phyloP scores from a whole-genome alignment of 2,329 filamentous ascomycete species.

The Penicillium sp. region DNA sequence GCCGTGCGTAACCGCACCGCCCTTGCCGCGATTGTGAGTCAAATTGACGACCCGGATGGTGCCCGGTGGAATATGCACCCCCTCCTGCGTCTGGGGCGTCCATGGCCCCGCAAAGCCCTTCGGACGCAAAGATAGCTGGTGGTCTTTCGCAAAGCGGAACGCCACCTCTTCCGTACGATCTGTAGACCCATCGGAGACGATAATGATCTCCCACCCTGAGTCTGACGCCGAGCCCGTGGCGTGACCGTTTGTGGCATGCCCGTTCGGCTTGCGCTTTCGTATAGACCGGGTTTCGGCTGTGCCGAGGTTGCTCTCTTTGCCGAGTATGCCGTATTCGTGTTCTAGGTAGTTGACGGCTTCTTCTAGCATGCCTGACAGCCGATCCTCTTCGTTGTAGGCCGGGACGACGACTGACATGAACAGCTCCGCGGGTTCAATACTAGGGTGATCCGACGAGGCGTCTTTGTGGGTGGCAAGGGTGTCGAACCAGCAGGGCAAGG shows the following conservation, averaged over 20 bases:
- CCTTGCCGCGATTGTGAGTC: constrained; percentile 84
- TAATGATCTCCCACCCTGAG: constrained; percentile 82
- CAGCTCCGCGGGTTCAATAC: constrained; percentile 72
- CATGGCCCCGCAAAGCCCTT: constrained; percentile 51
- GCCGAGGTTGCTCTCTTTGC: constrained; percentile 32
- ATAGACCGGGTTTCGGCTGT: constrained; percentile 13
- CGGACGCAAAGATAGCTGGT: constrained; percentile 54
- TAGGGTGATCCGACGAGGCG: constrained; percentile 43
- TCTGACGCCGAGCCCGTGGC: constrained; percentile 32
- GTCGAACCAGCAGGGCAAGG: constrained; percentile 85
- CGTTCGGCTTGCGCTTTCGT: constrained; percentile 28
- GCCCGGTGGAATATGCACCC: constrained; percentile 65
- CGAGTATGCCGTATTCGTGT: constrained; percentile 62
- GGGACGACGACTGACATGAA: constrained; percentile 90
- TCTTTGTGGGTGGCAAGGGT: constrained; percentile 62
- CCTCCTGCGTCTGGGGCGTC: constrained; percentile 45
- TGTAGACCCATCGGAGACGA: constrained; percentile 84
- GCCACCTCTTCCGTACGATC: constrained; percentile 79
- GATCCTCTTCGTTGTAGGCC: constrained; percentile 88
- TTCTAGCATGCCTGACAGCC: constrained; percentile 78
- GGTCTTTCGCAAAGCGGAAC: constrained; percentile 71
- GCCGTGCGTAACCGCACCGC: constrained; percentile 90
- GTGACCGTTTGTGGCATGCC: constrained; percentile 32
- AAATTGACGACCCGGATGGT: constrained; percentile 76
- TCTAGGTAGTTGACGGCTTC: constrained; percentile 89